A percentile compares a stretch with the other conserved stretches of the same genome.
phyloP scores from a whole-genome alignment of 2,329 filamentous ascomycete species.

The Pyrenophora graminea region DNA sequence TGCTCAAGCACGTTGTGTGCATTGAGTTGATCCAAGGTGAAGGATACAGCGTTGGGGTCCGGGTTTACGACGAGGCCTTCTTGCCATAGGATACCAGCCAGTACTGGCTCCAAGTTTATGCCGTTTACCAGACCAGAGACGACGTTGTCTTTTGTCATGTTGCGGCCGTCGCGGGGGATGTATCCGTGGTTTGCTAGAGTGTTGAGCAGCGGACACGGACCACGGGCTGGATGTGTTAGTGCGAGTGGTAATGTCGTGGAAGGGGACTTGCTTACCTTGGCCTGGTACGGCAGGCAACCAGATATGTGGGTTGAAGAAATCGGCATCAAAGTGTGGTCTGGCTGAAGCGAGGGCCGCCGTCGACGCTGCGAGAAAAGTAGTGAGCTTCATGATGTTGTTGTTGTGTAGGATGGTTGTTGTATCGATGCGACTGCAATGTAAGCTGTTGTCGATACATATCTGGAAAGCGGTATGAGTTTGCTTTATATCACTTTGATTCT shows the following conservation, averaged over 20 bases:
- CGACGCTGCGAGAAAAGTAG: background rate
- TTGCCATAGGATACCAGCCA: slow-evolving; percentile 51
- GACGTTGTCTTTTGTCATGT: slow-evolving; percentile 42
- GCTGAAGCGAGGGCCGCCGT: slow-evolving; percentile 12
- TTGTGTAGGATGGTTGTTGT: background rate
- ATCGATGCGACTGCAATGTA: background rate
- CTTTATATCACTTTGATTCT: background rate
- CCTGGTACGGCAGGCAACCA: slow-evolving; percentile 23
- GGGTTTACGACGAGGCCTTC: slow-evolving; percentile 46
- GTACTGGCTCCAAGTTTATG: slow-evolving; percentile 51
- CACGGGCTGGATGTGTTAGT: slow-evolving; percentile 20
- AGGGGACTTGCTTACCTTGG: slow-evolving; percentile 15
- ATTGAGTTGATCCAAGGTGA: slow-evolving; percentile 49
- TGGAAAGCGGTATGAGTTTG: background rate
- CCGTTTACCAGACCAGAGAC: slow-evolving; percentile 47
- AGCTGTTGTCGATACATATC: background rate
- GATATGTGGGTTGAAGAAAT: slow-evolving; percentile 12
- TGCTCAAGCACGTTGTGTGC: slow-evolving; percentile 57
- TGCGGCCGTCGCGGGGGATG: slow-evolving; percentile 40
- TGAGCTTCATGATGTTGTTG: background rate
- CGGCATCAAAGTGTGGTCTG: slow-evolving; percentile 8
- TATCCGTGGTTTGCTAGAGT: slow-evolving; percentile 44
- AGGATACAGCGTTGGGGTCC: slow-evolving; percentile 35
- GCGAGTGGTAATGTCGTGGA: background rate
- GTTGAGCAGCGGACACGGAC: slow-evolving; percentile 43